Percentiles rank a stretch among this genome's conserved stretches.
These are phyloP conservation scores for Kickxella alabastrina DNA, from an alignment of 192 early-diverging fungal genomes.

Conservation along the genomic window DNA sequence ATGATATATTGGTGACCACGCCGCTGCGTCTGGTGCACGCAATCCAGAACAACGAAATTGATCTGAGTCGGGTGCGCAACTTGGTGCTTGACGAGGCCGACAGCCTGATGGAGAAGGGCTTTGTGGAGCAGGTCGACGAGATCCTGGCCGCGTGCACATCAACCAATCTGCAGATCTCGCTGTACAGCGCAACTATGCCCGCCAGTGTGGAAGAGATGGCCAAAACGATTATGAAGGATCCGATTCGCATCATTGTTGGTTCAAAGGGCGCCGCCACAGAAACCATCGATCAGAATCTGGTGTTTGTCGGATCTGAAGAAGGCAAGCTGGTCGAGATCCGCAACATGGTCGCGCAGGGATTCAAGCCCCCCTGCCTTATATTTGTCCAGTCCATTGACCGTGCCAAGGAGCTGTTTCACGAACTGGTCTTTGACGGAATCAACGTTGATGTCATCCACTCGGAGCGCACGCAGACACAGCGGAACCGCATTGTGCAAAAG, in stretches of 20 bases:
- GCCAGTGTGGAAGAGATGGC: slow-evolving; percentile 89
- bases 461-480: slow-evolving; percentile 88
- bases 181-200: slow-evolving; percentile 95
- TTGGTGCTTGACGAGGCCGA: slow-evolving; percentile 85
- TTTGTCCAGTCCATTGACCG: slow-evolving; percentile 98
- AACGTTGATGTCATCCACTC: slow-evolving; percentile 98
- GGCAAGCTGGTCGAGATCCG: slow-evolving; percentile 93
- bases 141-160: slow-evolving; percentile 82
- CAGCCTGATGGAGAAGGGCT: slow-evolving; percentile 75
- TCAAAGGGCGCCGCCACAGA: slow-evolving; percentile 87
- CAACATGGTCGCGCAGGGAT: slow-evolving; percentile 69
- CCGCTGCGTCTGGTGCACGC: slow-evolving; percentile 89
- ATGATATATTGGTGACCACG: slow-evolving; percentile 90
- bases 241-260: slow-evolving; percentile 85
- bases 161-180: slow-evolving; percentile 65
- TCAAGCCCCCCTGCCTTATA: slow-evolving; percentile 90
- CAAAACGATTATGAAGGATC: slow-evolving; percentile 84
- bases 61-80: slow-evolving; percentile 69
- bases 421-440: slow-evolving; percentile 95
- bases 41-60: slow-evolving; percentile 72
- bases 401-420: slow-evolving; percentile 93
- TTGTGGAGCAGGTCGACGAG: slow-evolving; percentile 84
- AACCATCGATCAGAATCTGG: slow-evolving; percentile 82
- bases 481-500: slow-evolving; percentile 84
- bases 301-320: slow-evolving; percentile 88